Base-by-base conservation (phyloP, 2,329 filamentous ascomycete species). In the Aureobasidium sp. region DNA sequence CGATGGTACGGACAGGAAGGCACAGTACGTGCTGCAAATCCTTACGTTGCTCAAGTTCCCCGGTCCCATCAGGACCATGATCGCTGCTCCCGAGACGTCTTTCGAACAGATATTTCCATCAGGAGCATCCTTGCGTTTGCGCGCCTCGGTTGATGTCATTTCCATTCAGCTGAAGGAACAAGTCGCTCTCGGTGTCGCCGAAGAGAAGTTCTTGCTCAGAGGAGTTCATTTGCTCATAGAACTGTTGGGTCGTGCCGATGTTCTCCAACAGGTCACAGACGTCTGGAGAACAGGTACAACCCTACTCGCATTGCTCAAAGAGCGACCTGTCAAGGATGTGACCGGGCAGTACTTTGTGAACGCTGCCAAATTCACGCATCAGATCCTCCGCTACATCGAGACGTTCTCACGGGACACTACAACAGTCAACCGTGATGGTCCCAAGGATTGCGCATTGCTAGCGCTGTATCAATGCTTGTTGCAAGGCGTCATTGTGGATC, bases 91-190 rank as follows among this genome's bases (percentile, higher is more conserved):
- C 2, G 70, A 74, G 1, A 79, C 78, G n/a, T 77, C 81, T 0
- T 82, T 86, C 63, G 73, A 76, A 12, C 81, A 87, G 12, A 76
- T 91, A 1, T 91, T 94, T 64, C 87, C 88, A 7, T 73, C 83
- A 1, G 81, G 82, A 0, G 85, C 88, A 63, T 87, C 87, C 1
- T 91, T 86, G 77, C 88, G 67, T 52, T 67, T 65, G 1, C 78
- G 91, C 0, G 95, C 92, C 70, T 87, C 87, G 2, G 75, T 91
- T 0, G 82, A 87, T 69, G 84, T 86, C 0, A 77, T 96, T 42
- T 77, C 79, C 25, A 81, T 85, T 61, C 87, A 86, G 70, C 78
- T 91, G 27, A 53, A 64, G 15, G 69, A 72, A 53, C 70, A 69
- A 41, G 64, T 69, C 8, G 58, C 64, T 14, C 51, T 71, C 6